Evolutionary conservation across 2,329 filamentous ascomycete genomes (phyloP).

Genomic region (Phyllosticta capitalensis): DNA sequence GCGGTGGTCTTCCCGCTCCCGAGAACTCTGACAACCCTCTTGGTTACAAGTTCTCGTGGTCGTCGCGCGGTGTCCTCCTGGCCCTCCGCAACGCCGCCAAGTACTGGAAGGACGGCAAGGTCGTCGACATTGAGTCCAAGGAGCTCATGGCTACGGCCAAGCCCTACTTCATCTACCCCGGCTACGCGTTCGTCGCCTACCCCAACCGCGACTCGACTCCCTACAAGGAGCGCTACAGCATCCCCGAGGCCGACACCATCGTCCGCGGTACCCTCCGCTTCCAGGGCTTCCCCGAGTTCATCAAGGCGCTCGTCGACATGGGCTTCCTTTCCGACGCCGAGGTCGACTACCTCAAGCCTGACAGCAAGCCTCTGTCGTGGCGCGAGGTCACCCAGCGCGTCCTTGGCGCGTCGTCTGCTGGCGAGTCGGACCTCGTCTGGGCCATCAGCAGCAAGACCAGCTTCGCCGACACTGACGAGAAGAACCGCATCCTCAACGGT

Average conservation of each 20-base stretch:
- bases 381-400: slow-evolving; percentile 75
- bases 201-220: slow-evolving; percentile 83
- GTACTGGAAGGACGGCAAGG: slow-evolving; percentile 70
- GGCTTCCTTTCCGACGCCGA: slow-evolving; percentile 73
- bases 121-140: slow-evolving; percentile 45
- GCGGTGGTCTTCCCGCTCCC: slow-evolving; percentile 60
- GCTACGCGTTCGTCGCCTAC: slow-evolving; percentile 84
- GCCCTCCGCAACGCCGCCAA: slow-evolving; percentile 79
- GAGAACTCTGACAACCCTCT: slow-evolving; percentile 80
- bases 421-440: slow-evolving; percentile 59
- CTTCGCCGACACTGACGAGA: slow-evolving; percentile 60
- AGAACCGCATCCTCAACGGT: slow-evolving; percentile 59
- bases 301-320: slow-evolving; percentile 78
- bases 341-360: slow-evolving; percentile 51
- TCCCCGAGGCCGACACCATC: slow-evolving; percentile 83
- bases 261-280: slow-evolving; percentile 79
- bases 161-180: slow-evolving; percentile 83
- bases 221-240: slow-evolving; percentile 82
- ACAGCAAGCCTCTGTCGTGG: slow-evolving; percentile 56
- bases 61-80: slow-evolving; percentile 73
- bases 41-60: slow-evolving; percentile 80
- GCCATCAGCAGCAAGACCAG: slow-evolving; percentile 67
- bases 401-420: slow-evolving; percentile 56
- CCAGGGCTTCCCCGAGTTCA: slow-evolving; percentile 81
- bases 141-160: slow-evolving; percentile 82